Percentiles rank a stretch among this genome's conserved stretches.
These are phyloP conservation scores for Vitellaria paradoxa DNA, from an alignment of 179 eudicot species.

Conservation along the genomic window DNA sequence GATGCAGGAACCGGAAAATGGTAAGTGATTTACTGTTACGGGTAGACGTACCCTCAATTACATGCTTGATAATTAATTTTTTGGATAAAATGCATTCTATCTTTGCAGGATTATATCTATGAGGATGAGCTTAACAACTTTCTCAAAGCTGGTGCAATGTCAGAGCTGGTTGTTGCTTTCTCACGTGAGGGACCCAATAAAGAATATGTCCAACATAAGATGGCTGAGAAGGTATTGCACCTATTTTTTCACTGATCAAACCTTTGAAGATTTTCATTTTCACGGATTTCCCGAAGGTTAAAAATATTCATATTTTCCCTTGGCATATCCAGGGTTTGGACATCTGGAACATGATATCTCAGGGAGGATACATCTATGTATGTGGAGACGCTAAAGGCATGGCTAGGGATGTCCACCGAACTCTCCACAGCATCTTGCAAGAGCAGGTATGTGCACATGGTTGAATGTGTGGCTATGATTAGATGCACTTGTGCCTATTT, in stretches of 20 bases:
- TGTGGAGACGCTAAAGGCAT: slow-evolving; percentile 98
- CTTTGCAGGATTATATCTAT: slow-evolving; percentile 66
- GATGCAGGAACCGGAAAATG: slow-evolving; percentile 81
- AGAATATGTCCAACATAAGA: slow-evolving; percentile 82
- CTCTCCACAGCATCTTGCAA: slow-evolving; percentile 77
- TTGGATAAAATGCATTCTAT: slow-evolving; percentile 1
- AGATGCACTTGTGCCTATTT: background rate
- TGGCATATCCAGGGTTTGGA: slow-evolving; percentile 47
- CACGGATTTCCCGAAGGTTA: background rate
- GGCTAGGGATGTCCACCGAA: slow-evolving; percentile 93
- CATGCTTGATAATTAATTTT: background rate
- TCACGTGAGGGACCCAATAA: slow-evolving; percentile 78
- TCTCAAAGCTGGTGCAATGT: slow-evolving; percentile 55
- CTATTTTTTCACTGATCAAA: background rate
- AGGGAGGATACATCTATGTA: slow-evolving; percentile 77
- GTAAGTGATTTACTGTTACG: slow-evolving; percentile 24
- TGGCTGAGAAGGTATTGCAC: slow-evolving; percentile 60
- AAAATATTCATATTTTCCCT: background rate
- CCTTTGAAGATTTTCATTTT: background rate
- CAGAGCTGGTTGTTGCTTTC: slow-evolving; percentile 79
- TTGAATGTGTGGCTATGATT: slow-evolving; percentile 5
- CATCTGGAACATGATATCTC: slow-evolving; percentile 71
- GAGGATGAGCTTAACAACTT: slow-evolving; percentile 64
- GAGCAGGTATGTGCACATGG: slow-evolving; percentile 60
- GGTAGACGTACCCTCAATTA: background rate